Evolutionary conservation across 2,329 filamentous ascomycete species (phyloP).

Genomic region (Pseudocercospora vitis): DNA sequence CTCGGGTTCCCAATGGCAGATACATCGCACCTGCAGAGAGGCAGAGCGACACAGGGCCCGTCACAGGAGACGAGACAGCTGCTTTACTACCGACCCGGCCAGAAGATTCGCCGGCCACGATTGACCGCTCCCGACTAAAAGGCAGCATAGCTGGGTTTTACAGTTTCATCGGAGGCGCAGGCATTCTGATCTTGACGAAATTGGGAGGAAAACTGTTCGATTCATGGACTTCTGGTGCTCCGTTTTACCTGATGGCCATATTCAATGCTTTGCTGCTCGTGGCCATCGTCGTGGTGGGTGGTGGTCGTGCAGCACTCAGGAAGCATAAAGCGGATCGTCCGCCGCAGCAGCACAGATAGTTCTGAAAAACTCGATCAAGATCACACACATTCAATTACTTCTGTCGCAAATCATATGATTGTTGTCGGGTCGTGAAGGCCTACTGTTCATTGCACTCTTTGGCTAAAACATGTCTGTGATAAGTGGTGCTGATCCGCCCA

Average conservation of each 20-base stretch:
- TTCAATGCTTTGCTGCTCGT: conserved; percentile 77
- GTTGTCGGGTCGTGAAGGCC: no score
- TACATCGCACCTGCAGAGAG: conserved; percentile 10
- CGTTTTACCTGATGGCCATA: conserved; percentile 89
- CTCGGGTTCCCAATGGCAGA: neutral
- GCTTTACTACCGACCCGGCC: conserved; percentile 26
- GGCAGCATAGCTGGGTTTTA: conserved; percentile 95
- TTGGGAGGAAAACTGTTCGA: conserved; percentile 87
- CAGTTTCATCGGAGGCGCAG: conserved; percentile 82
- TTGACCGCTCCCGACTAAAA: conserved; percentile 63
- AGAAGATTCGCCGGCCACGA: no score
- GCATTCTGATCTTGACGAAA: conserved; percentile 89
- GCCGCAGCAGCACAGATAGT: neutral
- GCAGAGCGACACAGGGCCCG: conserved; percentile 19
- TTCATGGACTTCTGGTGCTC: conserved; percentile 67
- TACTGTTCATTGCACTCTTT: no score
- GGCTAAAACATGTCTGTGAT: no score
- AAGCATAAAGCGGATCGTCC: conserved; percentile 6
- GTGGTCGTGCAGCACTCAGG: conserved; percentile 20
- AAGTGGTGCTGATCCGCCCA: no score
- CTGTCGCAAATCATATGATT: no score
- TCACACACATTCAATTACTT: no score
- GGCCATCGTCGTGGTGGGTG: conserved; percentile 33
- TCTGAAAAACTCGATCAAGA: no score
- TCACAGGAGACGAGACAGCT: conserved; percentile 28